Evolutionary conservation across 73 alveolate species (phyloP).

Genomic region (Tetrahymena malaccensis): DNA sequence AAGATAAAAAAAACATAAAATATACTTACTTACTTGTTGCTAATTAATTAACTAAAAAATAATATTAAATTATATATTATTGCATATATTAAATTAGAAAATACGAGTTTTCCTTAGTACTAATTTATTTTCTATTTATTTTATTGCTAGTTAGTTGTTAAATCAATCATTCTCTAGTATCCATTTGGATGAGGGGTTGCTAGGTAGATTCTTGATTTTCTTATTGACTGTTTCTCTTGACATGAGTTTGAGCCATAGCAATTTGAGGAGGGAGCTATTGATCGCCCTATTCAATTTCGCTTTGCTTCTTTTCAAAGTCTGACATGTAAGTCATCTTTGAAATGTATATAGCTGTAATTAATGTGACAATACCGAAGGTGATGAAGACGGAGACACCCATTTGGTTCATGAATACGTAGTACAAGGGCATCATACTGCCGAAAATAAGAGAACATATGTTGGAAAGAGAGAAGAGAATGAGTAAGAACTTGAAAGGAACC

Average conservation of each 20-base stretch:
- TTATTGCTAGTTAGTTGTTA: background rate
- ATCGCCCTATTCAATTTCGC: background rate
- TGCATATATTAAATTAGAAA: background rate
- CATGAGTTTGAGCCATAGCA: background rate
- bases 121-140: background rate
- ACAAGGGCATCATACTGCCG: background rate
- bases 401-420: background rate
- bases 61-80: too few relatives aligned
- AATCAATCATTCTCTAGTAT: background rate
- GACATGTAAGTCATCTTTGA: background rate
- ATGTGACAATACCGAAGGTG: background rate
- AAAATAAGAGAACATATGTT: background rate
- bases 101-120: background rate
- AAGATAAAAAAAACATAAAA: background rate
- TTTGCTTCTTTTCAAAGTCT: background rate
- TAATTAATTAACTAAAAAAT: background rate
- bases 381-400: background rate
- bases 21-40: background rate
- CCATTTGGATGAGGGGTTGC: background rate
- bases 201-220: background rate
- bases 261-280: background rate
- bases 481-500: background rate
- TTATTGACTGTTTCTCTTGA: background rate
- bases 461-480: background rate
- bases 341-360: background rate